phyloP scores from a whole-genome alignment of 2,329 filamentous ascomycete species.

The Diaporthe eres region DNA sequence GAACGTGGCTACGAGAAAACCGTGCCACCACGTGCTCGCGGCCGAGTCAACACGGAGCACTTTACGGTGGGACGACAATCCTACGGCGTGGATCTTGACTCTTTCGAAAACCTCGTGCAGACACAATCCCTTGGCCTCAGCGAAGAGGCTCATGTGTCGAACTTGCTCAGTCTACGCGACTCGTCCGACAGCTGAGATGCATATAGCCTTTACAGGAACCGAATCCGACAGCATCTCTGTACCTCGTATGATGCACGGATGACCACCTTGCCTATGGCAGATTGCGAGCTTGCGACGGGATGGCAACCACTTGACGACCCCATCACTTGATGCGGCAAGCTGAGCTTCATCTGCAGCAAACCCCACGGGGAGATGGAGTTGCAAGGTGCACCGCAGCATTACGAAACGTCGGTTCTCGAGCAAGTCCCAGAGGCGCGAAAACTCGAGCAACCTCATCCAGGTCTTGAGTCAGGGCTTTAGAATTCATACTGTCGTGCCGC shows the following conservation, averaged over 20 bases:
- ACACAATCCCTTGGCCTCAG: background rate
- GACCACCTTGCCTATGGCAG: background rate
- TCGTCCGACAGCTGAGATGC: background rate
- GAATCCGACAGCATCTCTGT: background rate
- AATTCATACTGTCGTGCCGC: background rate
- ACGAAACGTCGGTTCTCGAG: background rate
- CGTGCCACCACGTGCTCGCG: conserved; percentile 1
- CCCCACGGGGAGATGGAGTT: conserved; percentile 5
- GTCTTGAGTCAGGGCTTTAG: background rate
- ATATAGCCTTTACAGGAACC: background rate
- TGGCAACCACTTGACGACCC: background rate
- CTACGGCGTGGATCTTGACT: conserved; percentile 5
- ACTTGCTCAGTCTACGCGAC: background rate
- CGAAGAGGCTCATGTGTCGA: background rate
- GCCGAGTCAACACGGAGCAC: conserved; percentile 12
- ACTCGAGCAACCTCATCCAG: background rate
- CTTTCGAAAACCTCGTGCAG: conserved; percentile 14
- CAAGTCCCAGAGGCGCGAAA: background rate
- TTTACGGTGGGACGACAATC: background rate
- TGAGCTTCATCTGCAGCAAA: conserved; percentile 12
- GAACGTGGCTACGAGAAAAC: background rate
- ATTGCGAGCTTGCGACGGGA: background rate
- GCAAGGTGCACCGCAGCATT: background rate
- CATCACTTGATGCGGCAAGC: conserved; percentile 25
- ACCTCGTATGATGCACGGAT: background rate